phyloP scores from a whole-genome alignment of 2,329 filamentous ascomycete genomes.

The Penicillium sp. region DNA sequence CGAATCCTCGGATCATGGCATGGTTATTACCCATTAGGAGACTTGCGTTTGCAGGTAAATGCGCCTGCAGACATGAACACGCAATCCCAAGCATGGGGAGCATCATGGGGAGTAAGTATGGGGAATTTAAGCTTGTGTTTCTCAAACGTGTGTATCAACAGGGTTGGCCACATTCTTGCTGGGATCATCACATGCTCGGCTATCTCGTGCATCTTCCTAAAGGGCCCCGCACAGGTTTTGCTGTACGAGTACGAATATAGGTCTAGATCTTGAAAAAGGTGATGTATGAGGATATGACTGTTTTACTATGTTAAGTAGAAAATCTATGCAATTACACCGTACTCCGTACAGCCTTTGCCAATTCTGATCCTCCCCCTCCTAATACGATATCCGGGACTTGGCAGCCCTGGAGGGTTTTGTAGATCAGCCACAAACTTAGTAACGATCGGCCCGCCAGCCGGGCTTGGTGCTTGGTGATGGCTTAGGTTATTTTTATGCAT shows the following conservation, averaged over 20 bases:
- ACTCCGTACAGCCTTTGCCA: not conserved
- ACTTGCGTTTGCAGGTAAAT: not conserved
- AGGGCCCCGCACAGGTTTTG: constrained; percentile 15
- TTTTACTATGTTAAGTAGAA: not conserved
- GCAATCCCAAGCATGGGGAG: not conserved
- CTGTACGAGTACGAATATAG: not conserved
- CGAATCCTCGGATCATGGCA: constrained; percentile 9
- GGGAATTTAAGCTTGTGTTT: constrained; percentile 4
- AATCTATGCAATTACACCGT: not conserved
- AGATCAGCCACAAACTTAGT: constrained; percentile 23
- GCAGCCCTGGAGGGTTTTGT: constrained; percentile 20
- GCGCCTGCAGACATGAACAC: not conserved
- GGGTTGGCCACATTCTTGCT: constrained; percentile 7
- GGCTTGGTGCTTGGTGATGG: constrained; percentile 16
- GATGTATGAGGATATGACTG: not conserved
- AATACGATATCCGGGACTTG: constrained; percentile 18
- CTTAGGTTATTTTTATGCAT: constrained; percentile 16
- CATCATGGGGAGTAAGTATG: not conserved
- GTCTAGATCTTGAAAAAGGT: not conserved
- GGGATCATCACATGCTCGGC: constrained; percentile 31
- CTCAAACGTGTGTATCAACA: not conserved
- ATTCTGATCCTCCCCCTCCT: constrained; percentile 11
- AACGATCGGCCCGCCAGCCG: constrained; percentile 19
- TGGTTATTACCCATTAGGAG: constrained; percentile 11
- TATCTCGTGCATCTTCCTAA: constrained; percentile 19